phyloP scores from a whole-genome alignment of 139 green algal species.

The Micromonas pusilla region DNA sequence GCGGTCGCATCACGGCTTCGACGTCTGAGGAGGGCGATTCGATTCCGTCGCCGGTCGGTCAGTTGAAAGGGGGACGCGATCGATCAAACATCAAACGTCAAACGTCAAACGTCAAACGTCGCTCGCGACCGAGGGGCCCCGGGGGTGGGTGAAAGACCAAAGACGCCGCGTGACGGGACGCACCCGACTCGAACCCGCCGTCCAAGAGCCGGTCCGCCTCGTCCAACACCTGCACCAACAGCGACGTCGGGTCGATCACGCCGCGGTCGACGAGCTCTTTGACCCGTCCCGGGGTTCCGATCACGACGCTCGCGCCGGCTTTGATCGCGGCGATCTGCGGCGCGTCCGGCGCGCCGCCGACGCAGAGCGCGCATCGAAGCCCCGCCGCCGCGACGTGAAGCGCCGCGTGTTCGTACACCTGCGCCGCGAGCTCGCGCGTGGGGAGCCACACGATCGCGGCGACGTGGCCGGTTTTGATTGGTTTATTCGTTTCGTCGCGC shows the following conservation, averaged over 20 bases:
- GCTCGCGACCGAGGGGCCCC: too few relatives aligned
- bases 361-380: neutral
- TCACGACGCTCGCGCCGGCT: neutral
- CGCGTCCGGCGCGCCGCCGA: conserved; percentile 4
- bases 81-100: too few relatives aligned
- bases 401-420: conserved; percentile 22
- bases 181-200: conserved; percentile 31
- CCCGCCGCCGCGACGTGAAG: neutral
- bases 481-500: neutral
- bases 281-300: conserved; percentile 32
- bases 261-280: conserved; percentile 15
- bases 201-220: conserved; percentile 36
- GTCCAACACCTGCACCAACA: conserved; percentile 27
- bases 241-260: neutral
- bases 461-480: neutral
- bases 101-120: too few relatives aligned
- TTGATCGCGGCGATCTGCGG: neutral
- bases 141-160: too few relatives aligned
- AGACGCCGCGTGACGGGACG: too few relatives aligned
- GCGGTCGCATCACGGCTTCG: neutral
- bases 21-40: too few relatives aligned
- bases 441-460: conserved; percentile 25
- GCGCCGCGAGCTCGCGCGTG: conserved; percentile 35
- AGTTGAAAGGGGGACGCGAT: too few relatives aligned
- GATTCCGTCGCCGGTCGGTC: too few relatives aligned